Conservation (phyloP, 768 basidiomycete species). For the Melanogaster broomeanus region DNA sequence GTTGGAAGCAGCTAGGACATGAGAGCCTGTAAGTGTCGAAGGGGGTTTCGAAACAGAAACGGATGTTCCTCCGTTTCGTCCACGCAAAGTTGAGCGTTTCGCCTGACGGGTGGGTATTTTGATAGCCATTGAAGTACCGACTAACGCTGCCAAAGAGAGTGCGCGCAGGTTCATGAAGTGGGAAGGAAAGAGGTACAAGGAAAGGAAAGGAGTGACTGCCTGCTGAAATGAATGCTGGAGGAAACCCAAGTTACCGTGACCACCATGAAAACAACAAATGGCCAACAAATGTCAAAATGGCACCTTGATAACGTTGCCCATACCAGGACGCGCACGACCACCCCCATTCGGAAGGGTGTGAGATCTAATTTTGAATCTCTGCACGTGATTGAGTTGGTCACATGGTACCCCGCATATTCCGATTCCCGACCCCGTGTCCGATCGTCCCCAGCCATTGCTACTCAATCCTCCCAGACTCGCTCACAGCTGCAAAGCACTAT, state of each 20-base stretch:
- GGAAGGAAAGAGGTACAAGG: constrained; percentile 3
- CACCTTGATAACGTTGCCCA: not conserved
- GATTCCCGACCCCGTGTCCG: constrained; percentile 24
- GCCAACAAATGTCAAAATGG: not conserved
- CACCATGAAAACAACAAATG: not conserved
- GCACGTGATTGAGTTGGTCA: constrained; percentile 4
- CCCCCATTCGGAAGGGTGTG: not conserved
- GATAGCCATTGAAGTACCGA: constrained; percentile 44
- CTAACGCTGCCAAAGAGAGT: constrained; percentile 40
- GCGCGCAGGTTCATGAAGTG: constrained; percentile 42
- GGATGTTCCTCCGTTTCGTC: constrained; percentile 36
- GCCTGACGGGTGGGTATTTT: constrained; percentile 49
- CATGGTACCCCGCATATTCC: constrained; percentile 9
- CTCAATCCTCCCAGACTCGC: not conserved
- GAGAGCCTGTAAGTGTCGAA: constrained; percentile 11
- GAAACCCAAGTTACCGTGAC: not conserved
- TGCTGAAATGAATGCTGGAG: not conserved
- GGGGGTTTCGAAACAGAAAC: constrained; percentile 13
- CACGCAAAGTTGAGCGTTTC: constrained; percentile 35
- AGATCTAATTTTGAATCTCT: not conserved
- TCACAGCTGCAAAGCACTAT: constrained; percentile 12
- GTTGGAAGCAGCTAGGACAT: constrained; percentile 28
- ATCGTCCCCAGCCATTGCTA: constrained; percentile 6
- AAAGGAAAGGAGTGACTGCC: not conserved
- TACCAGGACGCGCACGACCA: not conserved